Percentiles rank a stretch among this genome's conserved stretches.
phyloP scores from a whole-genome alignment of 1,139 yeast genomes.

The Suhomyces maxii region DNA sequence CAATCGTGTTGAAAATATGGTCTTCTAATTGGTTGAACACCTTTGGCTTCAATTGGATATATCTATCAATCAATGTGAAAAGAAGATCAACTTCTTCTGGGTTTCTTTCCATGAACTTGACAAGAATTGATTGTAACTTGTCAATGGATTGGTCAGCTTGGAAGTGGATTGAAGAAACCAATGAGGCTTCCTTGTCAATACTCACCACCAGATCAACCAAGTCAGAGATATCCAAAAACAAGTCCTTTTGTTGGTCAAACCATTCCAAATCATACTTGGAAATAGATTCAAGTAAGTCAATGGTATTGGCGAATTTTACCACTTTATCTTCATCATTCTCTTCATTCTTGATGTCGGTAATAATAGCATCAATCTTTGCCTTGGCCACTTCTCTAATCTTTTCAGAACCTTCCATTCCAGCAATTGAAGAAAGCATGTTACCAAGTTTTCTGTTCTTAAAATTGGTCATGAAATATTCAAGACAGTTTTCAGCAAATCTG shows the following conservation, averaged over 20 bases:
- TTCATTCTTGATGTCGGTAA: constrained; percentile 44
- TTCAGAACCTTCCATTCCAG: constrained; percentile 57
- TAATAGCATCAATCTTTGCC: constrained; percentile 46
- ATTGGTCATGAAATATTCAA: constrained; percentile 67
- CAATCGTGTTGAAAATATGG: constrained; percentile 57
- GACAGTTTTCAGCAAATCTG: constrained; percentile 75
- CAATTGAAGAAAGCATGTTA: constrained; percentile 61
- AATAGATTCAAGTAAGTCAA: constrained; percentile 63
- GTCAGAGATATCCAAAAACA: constrained; percentile 48
- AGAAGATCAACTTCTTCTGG: constrained; percentile 35
- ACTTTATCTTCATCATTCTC: constrained; percentile 55
- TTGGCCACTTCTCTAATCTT: constrained; percentile 57
- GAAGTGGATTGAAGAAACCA: constrained; percentile 64
- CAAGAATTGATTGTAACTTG: constrained; percentile 58
- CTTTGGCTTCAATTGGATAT: constrained; percentile 47
- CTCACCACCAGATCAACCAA: constrained; percentile 46
- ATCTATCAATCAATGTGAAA: constrained; percentile 50
- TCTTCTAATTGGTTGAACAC: constrained; percentile 54
- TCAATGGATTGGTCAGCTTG: constrained; percentile 73
- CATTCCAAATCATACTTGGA: constrained; percentile 57
- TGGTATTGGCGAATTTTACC: constrained; percentile 65
- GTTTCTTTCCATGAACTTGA: constrained; percentile 44
- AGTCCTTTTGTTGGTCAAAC: constrained; percentile 55
- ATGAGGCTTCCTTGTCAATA: constrained; percentile 41
- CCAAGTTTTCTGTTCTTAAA: constrained; percentile 72